phyloP scores from a whole-genome alignment of 208 protist species.

The Leishmania lainsoni region DNA sequence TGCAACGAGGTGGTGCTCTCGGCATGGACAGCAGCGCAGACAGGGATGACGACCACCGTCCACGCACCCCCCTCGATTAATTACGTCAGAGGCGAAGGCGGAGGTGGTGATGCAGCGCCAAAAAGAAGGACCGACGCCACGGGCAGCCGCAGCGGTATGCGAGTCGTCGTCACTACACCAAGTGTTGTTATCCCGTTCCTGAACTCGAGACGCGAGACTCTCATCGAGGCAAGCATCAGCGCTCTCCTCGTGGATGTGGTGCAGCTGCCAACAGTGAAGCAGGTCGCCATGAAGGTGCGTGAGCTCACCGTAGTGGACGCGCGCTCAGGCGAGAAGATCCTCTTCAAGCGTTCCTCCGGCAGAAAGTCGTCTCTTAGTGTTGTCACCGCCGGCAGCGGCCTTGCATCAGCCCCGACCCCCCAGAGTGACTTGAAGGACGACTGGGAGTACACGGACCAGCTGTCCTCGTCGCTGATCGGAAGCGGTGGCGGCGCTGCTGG shows the following conservation, averaged over 20 bases:
- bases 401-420: conserved; percentile 9
- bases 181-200: conserved; percentile 77
- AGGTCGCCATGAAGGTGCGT: conserved; percentile 64
- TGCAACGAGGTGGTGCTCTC: conserved; percentile 69
- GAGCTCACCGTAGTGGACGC: conserved; percentile 63
- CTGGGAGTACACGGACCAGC: conserved; percentile 20
- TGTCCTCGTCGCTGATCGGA: conserved; percentile 17
- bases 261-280: conserved; percentile 36
- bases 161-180: conserved; percentile 65
- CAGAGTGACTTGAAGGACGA: conserved; percentile 20
- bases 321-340: conserved; percentile 56
- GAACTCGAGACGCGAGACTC: conserved; percentile 48
- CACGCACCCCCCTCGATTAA: neutral
- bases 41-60: conserved; percentile 3
- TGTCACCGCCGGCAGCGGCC: neutral
- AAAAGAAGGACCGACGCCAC: neutral
- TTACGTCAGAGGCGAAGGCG: neutral
- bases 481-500: conserved; percentile 11
- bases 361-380: neutral
- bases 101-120: neutral
- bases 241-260: conserved; percentile 70
- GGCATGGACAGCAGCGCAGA: conserved; percentile 41
- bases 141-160: conserved; percentile 34
- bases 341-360: conserved; percentile 40
- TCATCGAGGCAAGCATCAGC: conserved; percentile 70